Conservation (phyloP, 176 grass and related monocot species). For the Bonia amplexicaulis region DNA sequence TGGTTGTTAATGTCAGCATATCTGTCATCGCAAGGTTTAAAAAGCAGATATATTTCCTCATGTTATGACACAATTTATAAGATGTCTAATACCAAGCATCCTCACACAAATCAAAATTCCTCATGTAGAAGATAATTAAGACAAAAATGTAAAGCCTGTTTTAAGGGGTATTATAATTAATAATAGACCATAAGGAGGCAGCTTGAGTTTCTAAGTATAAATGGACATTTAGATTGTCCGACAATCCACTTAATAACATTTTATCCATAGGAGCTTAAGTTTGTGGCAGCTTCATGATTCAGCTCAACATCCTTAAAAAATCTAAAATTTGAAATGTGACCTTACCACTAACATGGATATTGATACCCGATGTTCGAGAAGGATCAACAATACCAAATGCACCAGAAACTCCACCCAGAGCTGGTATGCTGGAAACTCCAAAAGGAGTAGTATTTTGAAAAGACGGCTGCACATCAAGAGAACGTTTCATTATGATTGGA, state of each 20-base stretch:
- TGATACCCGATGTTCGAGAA: slow-evolving; percentile 39
- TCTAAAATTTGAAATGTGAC: background rate
- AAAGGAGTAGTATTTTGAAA: slow-evolving; percentile 58
- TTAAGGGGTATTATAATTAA: background rate
- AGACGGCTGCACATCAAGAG: slow-evolving; percentile 57
- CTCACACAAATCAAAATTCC: background rate
- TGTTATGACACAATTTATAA: slow-evolving; percentile 2
- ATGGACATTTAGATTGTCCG: background rate
- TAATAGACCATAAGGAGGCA: background rate
- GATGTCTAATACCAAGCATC: background rate
- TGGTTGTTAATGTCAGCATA: background rate
- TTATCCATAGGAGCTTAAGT: background rate
- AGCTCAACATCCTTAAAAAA: background rate
- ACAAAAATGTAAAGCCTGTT: background rate
- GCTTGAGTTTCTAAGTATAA: background rate
- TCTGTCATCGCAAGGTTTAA: background rate
- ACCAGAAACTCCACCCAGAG: slow-evolving; percentile 56
- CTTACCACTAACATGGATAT: slow-evolving; percentile 43
- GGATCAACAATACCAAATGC: slow-evolving; percentile 53
- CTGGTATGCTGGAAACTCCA: slow-evolving; percentile 49
- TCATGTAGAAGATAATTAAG: background rate
- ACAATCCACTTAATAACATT: background rate
- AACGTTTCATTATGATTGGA: slow-evolving; percentile 8
- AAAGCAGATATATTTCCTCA: background rate
- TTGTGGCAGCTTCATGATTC: background rate